Base-by-base conservation (phyloP, 345 rosid genomes). In the Acer negundo region DNA sequence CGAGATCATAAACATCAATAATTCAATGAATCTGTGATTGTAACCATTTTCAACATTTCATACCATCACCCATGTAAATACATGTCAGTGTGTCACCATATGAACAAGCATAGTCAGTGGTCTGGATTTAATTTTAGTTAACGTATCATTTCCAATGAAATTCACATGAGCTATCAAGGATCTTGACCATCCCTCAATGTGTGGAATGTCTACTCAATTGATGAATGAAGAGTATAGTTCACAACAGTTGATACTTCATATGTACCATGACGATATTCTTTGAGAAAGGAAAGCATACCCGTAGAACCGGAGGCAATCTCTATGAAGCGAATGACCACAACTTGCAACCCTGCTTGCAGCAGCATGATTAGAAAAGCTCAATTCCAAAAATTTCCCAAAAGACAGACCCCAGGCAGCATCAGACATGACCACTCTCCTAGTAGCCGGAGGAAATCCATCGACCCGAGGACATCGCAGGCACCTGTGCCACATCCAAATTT, bases 401-500 rank as follows among this genome's bases (percentile, higher is more conserved):
- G 99, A 96, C 73, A 96, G 81, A 58, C 97, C 97, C 99, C 98
- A 96, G 17, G 98, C 98, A 79, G 99, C 97, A 89, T 92, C 92
- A 70, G 98, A 96, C 99, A 96, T 96, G 73, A 96, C 89, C 67
- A 96, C 87, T 83, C 99, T 91, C 56, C 90, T 87, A 67, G 99
- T 96, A 74, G 98, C 97, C 5, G 95, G 97, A 80, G 98, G 99
- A 80, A 92, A 91, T 23, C 97, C 95, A 83, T 79, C 83, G 70
- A 65, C 81, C 73, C 98, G 87, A 79, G 98, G 99, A 78, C 99
- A 96, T 77, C 83, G 86, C 77, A 94, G 87, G 82, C 99, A 96
- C 81, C 99, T 84, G 77, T 96, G 99, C 99, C 99, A 96, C 99
- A 96, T 96, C 99, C 99, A 96, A 78, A 96, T 94, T 82, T 91